Conservation (phyloP, 768 basidiomycete species). For the Rhizopogon salebrosus region DNA sequence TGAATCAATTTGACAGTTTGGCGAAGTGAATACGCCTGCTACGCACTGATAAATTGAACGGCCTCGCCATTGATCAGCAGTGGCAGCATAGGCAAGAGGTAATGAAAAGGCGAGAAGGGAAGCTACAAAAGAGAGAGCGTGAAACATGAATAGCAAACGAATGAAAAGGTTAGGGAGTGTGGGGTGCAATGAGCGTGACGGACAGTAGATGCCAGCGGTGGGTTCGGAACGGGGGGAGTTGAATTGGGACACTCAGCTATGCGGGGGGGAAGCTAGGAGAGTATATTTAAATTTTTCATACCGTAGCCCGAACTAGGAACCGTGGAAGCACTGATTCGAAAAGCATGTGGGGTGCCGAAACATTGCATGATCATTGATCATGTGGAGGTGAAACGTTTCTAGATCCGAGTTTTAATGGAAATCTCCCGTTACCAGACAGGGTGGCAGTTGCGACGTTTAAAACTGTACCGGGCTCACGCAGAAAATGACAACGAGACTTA, state of each 20-base stretch:
- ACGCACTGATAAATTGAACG: slow-evolving; percentile 78
- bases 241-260: background rate
- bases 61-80: slow-evolving; percentile 69
- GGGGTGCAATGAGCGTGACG: slow-evolving; percentile 2
- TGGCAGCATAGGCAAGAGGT: slow-evolving; percentile 44
- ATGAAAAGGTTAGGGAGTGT: slow-evolving; percentile 11
- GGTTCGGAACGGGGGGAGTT: no score
- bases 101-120: slow-evolving; percentile 21
- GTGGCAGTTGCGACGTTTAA: no score
- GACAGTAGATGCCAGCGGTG: background rate
- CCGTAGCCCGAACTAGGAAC: background rate
- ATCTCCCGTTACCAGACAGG: no score
- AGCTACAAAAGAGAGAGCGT: slow-evolving; percentile 11
- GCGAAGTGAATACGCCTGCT: background rate
- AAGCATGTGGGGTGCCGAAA: background rate
- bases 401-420: no score
- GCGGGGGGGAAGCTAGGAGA: background rate
- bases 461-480: no score
- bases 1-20: background rate
- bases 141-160: slow-evolving; percentile 5
- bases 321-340: background rate
- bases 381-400: no score
- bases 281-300: no score
- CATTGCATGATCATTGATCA: slow-evolving; percentile 6
- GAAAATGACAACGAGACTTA: no score